phyloP scores from a whole-genome alignment of 2,329 filamentous ascomycete species.

The Nectriaceae sp. region DNA sequence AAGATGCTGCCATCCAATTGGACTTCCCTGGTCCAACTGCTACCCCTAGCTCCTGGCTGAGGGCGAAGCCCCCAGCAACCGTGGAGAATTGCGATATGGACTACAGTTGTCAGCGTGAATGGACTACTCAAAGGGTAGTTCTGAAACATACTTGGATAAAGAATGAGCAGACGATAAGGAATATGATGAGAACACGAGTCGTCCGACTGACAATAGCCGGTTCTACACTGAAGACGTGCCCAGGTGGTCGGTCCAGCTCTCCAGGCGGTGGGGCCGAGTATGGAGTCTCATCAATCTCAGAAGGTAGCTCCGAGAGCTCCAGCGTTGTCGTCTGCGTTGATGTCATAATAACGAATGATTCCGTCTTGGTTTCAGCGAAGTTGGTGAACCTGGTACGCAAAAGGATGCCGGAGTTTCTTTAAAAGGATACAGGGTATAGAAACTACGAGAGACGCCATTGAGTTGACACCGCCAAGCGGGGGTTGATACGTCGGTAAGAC shows the following conservation, averaged over 20 bases:
- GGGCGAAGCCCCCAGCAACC: constrained; percentile 28
- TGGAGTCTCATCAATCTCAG: background rate
- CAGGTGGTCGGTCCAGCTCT: background rate
- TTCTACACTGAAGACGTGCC: background rate
- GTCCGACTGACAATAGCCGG: background rate
- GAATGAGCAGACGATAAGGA: background rate
- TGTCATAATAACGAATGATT: too few relatives aligned
- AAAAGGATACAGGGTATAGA: too few relatives aligned
- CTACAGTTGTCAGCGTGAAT: background rate
- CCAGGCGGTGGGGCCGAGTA: background rate
- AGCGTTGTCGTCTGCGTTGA: background rate
- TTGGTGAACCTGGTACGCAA: too few relatives aligned
- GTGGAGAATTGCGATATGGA: constrained; percentile 21
- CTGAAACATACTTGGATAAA: background rate
- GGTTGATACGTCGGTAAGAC: too few relatives aligned
- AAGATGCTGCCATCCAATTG: constrained; percentile 43
- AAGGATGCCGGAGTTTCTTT: too few relatives aligned
- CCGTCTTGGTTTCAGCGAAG: too few relatives aligned
- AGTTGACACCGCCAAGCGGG: too few relatives aligned
- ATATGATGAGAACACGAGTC: background rate
- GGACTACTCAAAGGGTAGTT: too few relatives aligned
- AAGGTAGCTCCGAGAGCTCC: background rate
- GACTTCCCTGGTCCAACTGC: constrained; percentile 33
- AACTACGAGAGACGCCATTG: too few relatives aligned
- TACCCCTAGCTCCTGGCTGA: constrained; percentile 29